Percentiles rank a stretch among this genome's conserved stretches.
Conservation (phyloP, 2,329 filamentous ascomycete genomes). For the Aspergillus sp. region DNA sequence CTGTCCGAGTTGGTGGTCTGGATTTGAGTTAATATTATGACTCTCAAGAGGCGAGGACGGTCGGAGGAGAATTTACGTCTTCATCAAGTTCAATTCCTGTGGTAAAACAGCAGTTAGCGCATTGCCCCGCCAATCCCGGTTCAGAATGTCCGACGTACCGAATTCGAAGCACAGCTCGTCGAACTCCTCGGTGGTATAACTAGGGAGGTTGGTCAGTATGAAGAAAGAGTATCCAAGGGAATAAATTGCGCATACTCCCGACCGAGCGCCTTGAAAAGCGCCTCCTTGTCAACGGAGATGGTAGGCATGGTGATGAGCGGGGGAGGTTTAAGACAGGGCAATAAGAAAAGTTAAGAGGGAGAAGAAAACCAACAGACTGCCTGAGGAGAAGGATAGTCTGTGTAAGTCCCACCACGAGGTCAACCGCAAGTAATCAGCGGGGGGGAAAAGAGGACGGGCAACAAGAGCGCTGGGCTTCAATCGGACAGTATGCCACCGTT, state of each 20-base stretch:
- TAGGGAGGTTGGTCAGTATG: slow-evolving; percentile 36
- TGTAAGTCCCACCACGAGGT: slow-evolving; percentile 2
- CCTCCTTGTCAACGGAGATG: slow-evolving; percentile 93
- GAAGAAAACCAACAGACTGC: slow-evolving; percentile 7
- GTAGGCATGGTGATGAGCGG: slow-evolving; percentile 74
- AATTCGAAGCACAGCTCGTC: slow-evolving; percentile 99
- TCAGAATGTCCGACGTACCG: slow-evolving; percentile 51
- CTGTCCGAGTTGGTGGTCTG: slow-evolving; percentile 72
- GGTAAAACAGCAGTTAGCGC: slow-evolving; percentile 31
- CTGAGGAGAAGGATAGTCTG: background rate
- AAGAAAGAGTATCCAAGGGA: background rate
- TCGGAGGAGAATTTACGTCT: slow-evolving; percentile 55
- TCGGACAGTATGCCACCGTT: background rate
- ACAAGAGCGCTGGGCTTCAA: background rate
- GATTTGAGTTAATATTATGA: slow-evolving; percentile 25
- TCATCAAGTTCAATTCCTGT: slow-evolving; percentile 88
- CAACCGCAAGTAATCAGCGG: background rate
- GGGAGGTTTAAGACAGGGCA: slow-evolving; percentile 25
- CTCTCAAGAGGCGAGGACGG: slow-evolving; percentile 21
- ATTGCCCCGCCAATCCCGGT: slow-evolving; percentile 25
- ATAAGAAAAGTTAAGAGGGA: slow-evolving; percentile 4
- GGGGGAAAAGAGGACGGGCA: background rate
- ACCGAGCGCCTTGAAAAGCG: slow-evolving; percentile 89
- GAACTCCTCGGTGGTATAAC: slow-evolving; percentile 90
- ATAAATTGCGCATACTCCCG: slow-evolving; percentile 65